Evolutionary conservation across 1,284 basidiomycete genomes (phyloP), one percentile per base, ranked within the genome.

Genomic region (Butyriboletus pseudospeciosus): DNA sequence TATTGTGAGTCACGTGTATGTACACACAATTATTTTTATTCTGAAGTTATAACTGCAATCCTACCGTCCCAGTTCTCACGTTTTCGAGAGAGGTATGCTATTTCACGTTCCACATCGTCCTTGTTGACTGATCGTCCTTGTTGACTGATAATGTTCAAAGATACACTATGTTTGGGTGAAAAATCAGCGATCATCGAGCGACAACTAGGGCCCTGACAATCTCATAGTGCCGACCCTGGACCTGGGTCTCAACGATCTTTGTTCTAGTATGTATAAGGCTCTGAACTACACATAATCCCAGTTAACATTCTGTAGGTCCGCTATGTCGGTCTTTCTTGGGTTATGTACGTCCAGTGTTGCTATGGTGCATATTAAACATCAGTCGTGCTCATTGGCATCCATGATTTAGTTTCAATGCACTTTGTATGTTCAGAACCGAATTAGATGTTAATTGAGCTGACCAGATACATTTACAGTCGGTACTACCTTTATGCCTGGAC

Each of bases 91-190:
- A 55, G 25, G 41, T 42, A 17, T 26, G 16, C 26, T 26, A 16
- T 26, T 12, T 17, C 5, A 3, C 40, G 10, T 25, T 17, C 32
- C 32, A 10, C 7, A 17, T 12, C 23, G 7, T 14, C 25, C 26
- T 7, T 7, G 6, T 26, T 2, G 5, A 10, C 41, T 46, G 7
- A 3, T 1, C 26, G 5, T 26, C 4, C 7, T 26, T 10, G 14
- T 41, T 5, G 4, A 8, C 40, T 48, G 7, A 44, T 1, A 4
- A 32, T 23, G 5, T 26, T 26, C 5, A 1, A 20, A 60, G 59
- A 4, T 60, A 46, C 39, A 62, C 1, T 61, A 61, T 35, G 6
- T 61, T 38, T 61, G 60, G 60, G 59, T 61, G n/a, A 23, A 6
- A 25, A 7, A 23, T 16, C 2, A 17, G 4, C 7, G 2, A 8